phyloP scores from a whole-genome alignment of 1,139 yeast genomes.

The Pichia sp. region DNA sequence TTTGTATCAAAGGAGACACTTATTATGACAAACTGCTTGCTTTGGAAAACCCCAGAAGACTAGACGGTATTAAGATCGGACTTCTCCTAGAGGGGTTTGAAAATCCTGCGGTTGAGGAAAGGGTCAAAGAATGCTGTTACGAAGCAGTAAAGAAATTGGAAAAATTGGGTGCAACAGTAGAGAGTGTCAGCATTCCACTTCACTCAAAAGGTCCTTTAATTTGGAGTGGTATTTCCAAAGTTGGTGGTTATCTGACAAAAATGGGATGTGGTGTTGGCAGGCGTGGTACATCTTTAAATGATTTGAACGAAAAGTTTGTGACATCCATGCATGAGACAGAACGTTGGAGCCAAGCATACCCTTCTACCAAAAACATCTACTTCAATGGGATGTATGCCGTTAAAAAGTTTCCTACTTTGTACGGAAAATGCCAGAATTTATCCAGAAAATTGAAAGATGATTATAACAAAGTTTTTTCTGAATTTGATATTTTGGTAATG shows the following conservation, averaged over 20 bases:
- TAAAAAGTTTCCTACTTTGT: constrained; percentile 33
- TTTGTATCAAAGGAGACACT: constrained; percentile 14
- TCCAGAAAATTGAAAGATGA: constrained; percentile 33
- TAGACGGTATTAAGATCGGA: background rate
- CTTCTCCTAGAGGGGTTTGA: constrained; percentile 27
- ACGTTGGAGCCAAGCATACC: constrained; percentile 30
- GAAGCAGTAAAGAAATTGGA: constrained; percentile 30
- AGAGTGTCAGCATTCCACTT: constrained; percentile 34
- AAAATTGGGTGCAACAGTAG: constrained; percentile 33
- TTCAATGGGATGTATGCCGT: constrained; percentile 33
- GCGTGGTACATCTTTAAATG: constrained; percentile 23
- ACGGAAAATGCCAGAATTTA: constrained; percentile 34
- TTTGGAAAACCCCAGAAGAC: background rate
- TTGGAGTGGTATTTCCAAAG: constrained; percentile 34
- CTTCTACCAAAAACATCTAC: constrained; percentile 31
- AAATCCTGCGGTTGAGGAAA: constrained; percentile 31
- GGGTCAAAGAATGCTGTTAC: constrained; percentile 28
- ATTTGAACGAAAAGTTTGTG: constrained; percentile 17
- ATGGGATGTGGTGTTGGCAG: constrained; percentile 27
- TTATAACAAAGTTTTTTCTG: constrained; percentile 31
- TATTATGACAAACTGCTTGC: constrained; percentile 3
- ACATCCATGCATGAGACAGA: constrained; percentile 24
- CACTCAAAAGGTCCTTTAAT: constrained; percentile 35
- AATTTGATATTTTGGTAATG: constrained; percentile 28
- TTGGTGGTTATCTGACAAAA: constrained; percentile 30